phyloP scores from a whole-genome alignment of 1,139 yeast species.

The Maudiozyma humilis region DNA sequence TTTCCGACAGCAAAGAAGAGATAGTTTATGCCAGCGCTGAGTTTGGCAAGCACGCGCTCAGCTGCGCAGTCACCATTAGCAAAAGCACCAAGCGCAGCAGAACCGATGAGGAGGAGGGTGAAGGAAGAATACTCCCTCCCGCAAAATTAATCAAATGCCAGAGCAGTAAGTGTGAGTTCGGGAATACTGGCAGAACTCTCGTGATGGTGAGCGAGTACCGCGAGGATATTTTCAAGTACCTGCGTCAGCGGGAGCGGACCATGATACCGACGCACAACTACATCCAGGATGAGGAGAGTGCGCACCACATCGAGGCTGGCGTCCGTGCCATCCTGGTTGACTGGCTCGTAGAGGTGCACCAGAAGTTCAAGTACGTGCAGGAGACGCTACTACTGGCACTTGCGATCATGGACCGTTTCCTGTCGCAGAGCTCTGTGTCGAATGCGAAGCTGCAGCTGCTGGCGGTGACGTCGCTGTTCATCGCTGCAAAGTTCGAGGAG shows the following conservation, averaged over 20 bases:
- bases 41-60: background rate
- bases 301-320: background rate
- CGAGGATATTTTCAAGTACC: constrained; percentile 68
- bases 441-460: constrained; percentile 78
- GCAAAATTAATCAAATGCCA: background rate
- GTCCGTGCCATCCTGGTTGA: constrained; percentile 86
- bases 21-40: background rate
- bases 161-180: background rate
- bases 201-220: constrained; percentile 83
- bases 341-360: constrained; percentile 91
- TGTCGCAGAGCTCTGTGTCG: constrained; percentile 68
- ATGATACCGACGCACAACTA: constrained; percentile 72
- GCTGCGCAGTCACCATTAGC: background rate
- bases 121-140: background rate
- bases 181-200: background rate
- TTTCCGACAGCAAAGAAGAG: background rate
- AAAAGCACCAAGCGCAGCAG: background rate
- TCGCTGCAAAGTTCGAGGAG: constrained; percentile 95
- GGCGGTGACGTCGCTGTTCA: constrained; percentile 81
- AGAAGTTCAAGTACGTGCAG: constrained; percentile 74
- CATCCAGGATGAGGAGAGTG: constrained; percentile 30
- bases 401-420: constrained; percentile 81
- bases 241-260: constrained; percentile 57
- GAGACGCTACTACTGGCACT: constrained; percentile 84
- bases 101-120: too few species aligned